phyloP scores from a whole-genome alignment of 2,329 filamentous ascomycete genomes.

The Hypoxylon rubiginosum region DNA sequence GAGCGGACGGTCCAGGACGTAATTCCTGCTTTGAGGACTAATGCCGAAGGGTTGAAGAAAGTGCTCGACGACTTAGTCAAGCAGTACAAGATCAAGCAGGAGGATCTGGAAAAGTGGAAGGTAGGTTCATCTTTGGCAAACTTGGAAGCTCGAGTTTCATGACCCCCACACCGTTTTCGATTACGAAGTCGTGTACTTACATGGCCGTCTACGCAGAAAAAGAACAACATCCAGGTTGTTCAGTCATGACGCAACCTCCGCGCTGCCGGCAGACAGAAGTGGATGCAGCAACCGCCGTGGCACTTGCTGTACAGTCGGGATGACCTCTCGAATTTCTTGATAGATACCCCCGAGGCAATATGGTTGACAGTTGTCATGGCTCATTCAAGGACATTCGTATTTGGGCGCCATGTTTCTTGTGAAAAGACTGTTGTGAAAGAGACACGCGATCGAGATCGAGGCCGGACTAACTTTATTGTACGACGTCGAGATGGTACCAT shows the following conservation, averaged over 20 bases:
- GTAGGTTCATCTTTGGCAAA: slow-evolving; percentile 60
- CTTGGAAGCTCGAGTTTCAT: slow-evolving; percentile 28
- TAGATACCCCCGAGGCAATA: slow-evolving; percentile 18
- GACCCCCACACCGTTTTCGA: slow-evolving; percentile 27
- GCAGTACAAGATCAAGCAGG: slow-evolving; percentile 95
- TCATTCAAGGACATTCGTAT: slow-evolving; percentile 27
- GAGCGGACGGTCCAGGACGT: slow-evolving; percentile 96
- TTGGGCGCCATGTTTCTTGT: slow-evolving; percentile 27
- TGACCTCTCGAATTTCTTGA: slow-evolving; percentile 24
- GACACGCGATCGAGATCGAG: slow-evolving; percentile 45
- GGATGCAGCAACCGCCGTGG: slow-evolving; percentile 16
- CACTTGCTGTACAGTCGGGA: slow-evolving; percentile 17
- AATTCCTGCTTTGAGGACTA: slow-evolving; percentile 89
- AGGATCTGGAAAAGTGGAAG: slow-evolving; percentile 99
- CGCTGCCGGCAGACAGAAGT: slow-evolving; percentile 26
- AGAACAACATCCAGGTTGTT: slow-evolving; percentile 90
- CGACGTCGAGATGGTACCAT: slow-evolving; percentile 45
- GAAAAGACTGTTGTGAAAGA: slow-evolving; percentile 32
- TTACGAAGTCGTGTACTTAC: slow-evolving; percentile 37
- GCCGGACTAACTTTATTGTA: slow-evolving; percentile 34
- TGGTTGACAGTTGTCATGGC: slow-evolving; percentile 28
- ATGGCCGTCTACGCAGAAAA: slow-evolving; percentile 71
- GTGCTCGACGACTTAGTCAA: slow-evolving; percentile 95
- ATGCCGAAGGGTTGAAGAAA: slow-evolving; percentile 93
- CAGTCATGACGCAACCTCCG: slow-evolving; percentile 69